Percentiles rank a stretch among this genome's conserved stretches.
phyloP scores from a whole-genome alignment of 2,329 filamentous ascomycete genomes.

The Daldinia sp. region DNA sequence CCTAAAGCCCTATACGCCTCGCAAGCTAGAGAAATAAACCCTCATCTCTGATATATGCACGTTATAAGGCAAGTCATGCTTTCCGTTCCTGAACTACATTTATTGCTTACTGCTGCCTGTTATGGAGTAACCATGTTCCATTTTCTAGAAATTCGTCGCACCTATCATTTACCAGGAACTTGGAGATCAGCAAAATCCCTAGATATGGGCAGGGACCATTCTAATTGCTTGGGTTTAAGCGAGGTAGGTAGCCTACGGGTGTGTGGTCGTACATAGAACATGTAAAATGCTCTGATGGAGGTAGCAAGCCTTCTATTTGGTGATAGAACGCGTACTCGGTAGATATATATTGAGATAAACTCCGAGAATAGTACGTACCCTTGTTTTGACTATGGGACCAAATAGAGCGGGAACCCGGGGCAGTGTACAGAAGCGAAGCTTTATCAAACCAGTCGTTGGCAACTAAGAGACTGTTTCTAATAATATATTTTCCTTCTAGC shows the following conservation, averaged over 20 bases:
- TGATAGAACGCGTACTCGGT: not conserved
- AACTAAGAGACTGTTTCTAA: not conserved
- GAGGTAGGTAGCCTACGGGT: slow-evolving; percentile 6
- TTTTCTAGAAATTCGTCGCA: not conserved
- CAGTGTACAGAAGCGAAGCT: slow-evolving; percentile 1
- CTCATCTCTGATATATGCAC: too few relatives aligned
- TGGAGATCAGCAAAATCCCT: slow-evolving; percentile 2
- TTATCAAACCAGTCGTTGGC: not conserved
- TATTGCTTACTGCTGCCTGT: not conserved
- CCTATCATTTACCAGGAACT: slow-evolving; percentile 3
- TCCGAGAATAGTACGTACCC: not conserved
- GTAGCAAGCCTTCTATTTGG: slow-evolving; percentile 9
- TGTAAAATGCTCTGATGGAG: not conserved
- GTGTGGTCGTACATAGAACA: slow-evolving; percentile 9
- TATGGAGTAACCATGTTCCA: not conserved
- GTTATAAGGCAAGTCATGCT: too few relatives aligned
- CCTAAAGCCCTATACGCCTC: too few relatives aligned
- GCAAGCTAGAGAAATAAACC: too few relatives aligned
- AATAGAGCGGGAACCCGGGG: not conserved
- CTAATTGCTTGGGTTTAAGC: not conserved
- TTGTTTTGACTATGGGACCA: not conserved
- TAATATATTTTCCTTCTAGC: not conserved
- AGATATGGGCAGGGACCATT: not conserved
- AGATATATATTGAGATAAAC: not conserved
- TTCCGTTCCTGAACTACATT: not conserved